phyloP scores from a whole-genome alignment of 495 filamentous ascomycete genomes.

The Penicillium ochrochloron region DNA sequence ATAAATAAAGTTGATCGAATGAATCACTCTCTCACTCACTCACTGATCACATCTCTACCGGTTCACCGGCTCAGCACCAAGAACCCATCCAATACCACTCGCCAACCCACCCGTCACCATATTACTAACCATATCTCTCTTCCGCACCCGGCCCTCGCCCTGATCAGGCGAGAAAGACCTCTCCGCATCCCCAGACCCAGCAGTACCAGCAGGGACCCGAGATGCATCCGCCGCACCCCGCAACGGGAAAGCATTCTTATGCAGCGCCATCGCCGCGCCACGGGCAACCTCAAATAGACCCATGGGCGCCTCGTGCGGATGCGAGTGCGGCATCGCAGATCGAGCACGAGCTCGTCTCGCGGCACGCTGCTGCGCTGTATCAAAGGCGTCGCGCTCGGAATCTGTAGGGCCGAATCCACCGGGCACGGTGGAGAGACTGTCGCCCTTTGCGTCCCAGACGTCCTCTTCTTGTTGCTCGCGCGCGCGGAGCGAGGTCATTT shows the following conservation, averaged over 20 bases:
- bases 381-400: conserved; percentile 51
- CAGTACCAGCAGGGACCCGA: conserved; percentile 17
- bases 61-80: conserved; percentile 69
- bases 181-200: conserved; percentile 32
- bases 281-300: conserved; percentile 91
- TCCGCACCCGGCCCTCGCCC: conserved; percentile 61
- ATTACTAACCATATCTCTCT: conserved; percentile 78
- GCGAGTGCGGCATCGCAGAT: conserved; percentile 33
- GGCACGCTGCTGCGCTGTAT: conserved; percentile 44
- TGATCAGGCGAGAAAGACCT: conserved; percentile 28
- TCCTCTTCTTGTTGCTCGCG: conserved; percentile 76
- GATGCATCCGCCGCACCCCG: conserved; percentile 33
- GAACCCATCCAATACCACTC: conserved; percentile 84
- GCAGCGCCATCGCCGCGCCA: conserved; percentile 76
- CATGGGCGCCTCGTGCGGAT: conserved; percentile 82
- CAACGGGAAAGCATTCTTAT: conserved; percentile 64
- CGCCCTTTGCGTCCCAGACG: conserved; percentile 70
- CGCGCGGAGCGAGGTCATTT: conserved; percentile 69
- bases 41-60: conserved; percentile 20
- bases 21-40: background rate
- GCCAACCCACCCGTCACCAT: conserved; percentile 76
- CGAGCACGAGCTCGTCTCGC: conserved; percentile 45
- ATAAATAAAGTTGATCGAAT: background rate
- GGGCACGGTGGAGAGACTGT: conserved; percentile 60
- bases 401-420: conserved; percentile 64